phyloP scores from a whole-genome alignment of 1,139 yeast species.

The Casaregolazyma suthepensis region DNA sequence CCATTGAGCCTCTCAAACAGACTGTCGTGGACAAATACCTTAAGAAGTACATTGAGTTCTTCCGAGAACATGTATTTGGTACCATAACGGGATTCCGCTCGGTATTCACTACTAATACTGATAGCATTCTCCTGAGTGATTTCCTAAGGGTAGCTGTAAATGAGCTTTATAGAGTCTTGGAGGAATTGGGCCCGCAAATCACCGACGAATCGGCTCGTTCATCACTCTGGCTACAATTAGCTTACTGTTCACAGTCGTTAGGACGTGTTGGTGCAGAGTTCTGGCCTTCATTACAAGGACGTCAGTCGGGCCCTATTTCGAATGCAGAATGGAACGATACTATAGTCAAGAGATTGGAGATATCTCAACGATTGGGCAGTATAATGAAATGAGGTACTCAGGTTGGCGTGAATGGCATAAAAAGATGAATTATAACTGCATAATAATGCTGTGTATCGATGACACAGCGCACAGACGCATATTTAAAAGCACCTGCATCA shows the following conservation, averaged over 20 bases:
- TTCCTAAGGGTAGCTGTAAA: slow-evolving; percentile 38
- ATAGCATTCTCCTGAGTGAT: slow-evolving; percentile 32
- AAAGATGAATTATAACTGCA: too few species aligned
- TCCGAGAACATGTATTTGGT: slow-evolving; percentile 74
- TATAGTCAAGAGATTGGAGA: slow-evolving; percentile 35
- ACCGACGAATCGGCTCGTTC: slow-evolving; percentile 45
- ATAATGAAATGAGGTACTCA: slow-evolving; percentile 5
- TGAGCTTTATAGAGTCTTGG: slow-evolving; percentile 34
- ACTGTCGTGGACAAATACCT: slow-evolving; percentile 55
- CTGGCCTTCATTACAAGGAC: slow-evolving; percentile 34
- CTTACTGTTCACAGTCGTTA: slow-evolving; percentile 71
- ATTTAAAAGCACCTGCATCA: too few species aligned
- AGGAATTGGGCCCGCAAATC: slow-evolving; percentile 35
- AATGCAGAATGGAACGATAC: slow-evolving; percentile 36
- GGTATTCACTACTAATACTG: slow-evolving; percentile 38
- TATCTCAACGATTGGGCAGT: slow-evolving; percentile 26
- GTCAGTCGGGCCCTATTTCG: slow-evolving; percentile 23
- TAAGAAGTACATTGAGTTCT: slow-evolving; percentile 73
- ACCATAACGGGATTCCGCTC: slow-evolving; percentile 62
- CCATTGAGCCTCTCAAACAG: slow-evolving; percentile 48
- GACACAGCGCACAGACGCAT: too few species aligned
- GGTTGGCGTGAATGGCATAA: too few species aligned
- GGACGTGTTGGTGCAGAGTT: slow-evolving; percentile 68
- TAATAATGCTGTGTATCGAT: too few species aligned
- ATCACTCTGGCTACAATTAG: slow-evolving; percentile 62